Evolutionary conservation across 106 monocot species (phyloP).

Genomic region (Vanilla planifolia): DNA sequence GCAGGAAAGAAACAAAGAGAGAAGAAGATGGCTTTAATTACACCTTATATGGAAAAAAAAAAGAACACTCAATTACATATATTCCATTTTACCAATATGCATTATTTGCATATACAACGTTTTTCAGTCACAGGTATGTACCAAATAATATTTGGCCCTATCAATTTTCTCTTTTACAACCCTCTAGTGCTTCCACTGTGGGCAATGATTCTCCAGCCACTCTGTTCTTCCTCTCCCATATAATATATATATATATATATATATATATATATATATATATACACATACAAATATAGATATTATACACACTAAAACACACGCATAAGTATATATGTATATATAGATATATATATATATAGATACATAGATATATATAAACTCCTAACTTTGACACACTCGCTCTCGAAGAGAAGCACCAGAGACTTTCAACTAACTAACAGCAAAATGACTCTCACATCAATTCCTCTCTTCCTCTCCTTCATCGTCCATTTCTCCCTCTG

Average conservation of each 20-base stretch:
- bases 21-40: no score
- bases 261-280: background rate
- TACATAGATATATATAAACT: constrained; percentile 4
- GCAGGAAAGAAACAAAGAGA: no score
- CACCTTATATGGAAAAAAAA: no score
- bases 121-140: no score
- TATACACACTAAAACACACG: no score
- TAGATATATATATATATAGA: background rate
- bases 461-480: constrained; percentile 11
- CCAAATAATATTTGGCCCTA: no score
- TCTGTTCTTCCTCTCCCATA: background rate
- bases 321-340: constrained; percentile 24
- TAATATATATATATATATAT: constrained; percentile 23
- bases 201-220: constrained; percentile 15
- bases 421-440: background rate
- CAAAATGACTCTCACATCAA: constrained; percentile 20
- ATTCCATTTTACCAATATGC: no score
- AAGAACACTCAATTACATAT: no score
- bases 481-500: background rate
- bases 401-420: background rate
- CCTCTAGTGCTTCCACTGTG: constrained; percentile 2
- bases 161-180: constrained; percentile 2
- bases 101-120: no score
- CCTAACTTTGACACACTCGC: background rate
- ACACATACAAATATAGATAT: background rate